phyloP scores from a whole-genome alignment of 2,329 filamentous ascomycete species.

The Stachybotrys chartarum region DNA sequence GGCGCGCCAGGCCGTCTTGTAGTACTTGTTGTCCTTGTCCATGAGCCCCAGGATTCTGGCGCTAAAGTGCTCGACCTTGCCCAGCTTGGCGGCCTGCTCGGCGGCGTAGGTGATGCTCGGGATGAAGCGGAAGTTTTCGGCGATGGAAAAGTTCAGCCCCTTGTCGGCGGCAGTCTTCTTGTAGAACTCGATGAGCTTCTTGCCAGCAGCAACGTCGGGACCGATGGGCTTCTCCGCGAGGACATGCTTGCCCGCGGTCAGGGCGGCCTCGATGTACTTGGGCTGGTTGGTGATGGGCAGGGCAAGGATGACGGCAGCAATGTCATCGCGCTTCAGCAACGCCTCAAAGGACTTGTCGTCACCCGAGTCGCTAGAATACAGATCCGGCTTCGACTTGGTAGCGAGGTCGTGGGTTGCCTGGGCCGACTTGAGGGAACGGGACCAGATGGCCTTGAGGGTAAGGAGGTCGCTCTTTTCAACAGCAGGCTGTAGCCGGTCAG shows the following conservation, averaged over 20 bases:
- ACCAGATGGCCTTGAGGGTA: conserved; percentile 58
- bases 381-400: conserved; percentile 26
- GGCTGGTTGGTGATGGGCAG: conserved; percentile 58
- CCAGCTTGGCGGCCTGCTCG: conserved; percentile 24
- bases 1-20: conserved; percentile 56
- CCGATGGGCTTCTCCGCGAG: conserved; percentile 64
- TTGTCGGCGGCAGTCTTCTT: conserved; percentile 15
- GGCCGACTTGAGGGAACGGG: conserved; percentile 53
- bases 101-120: conserved; percentile 47
- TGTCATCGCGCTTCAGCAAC: conserved; percentile 45
- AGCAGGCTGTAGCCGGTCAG: conserved; percentile 37
- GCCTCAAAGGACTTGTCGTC: conserved; percentile 39
- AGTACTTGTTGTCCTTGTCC: conserved; percentile 34
- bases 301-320: conserved; percentile 49
- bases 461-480: conserved; percentile 44
- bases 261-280: conserved; percentile 46
- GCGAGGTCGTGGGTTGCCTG: conserved; percentile 33
- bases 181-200: conserved; percentile 31
- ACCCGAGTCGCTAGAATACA: conserved; percentile 51
- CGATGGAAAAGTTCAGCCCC: conserved; percentile 47
- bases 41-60: conserved; percentile 29
- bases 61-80: conserved; percentile 38
- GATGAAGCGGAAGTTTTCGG: conserved; percentile 67
- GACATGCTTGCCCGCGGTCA: conserved; percentile 62
- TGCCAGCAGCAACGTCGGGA: conserved; percentile 42